Percentiles rank a stretch among this genome's conserved stretches.
phyloP scores from a whole-genome alignment of 2,329 filamentous ascomycete species.

The Xylogone sp. region DNA sequence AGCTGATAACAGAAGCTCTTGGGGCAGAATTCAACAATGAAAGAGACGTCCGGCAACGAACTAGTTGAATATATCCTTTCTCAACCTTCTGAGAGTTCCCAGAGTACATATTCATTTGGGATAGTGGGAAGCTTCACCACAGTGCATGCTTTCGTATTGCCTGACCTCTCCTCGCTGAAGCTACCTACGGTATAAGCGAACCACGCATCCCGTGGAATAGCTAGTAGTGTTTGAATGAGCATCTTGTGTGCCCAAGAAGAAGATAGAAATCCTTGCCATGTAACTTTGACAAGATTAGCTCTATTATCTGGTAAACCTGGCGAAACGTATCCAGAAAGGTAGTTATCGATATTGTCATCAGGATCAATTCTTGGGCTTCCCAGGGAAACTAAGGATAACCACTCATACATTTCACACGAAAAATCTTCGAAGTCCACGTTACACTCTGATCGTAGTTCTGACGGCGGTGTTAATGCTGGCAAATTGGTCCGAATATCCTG shows the following conservation, averaged over 20 bases:
- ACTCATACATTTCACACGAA: slow-evolving; percentile 66
- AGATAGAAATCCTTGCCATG: slow-evolving; percentile 57
- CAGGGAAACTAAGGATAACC: slow-evolving; percentile 65
- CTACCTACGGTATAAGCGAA: slow-evolving; percentile 50
- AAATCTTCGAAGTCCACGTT: slow-evolving; percentile 57
- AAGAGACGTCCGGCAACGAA: slow-evolving; percentile 60
- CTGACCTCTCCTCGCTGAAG: slow-evolving; percentile 42
- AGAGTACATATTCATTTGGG: slow-evolving; percentile 53
- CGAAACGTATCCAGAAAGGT: slow-evolving; percentile 63
- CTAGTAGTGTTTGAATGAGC: slow-evolving; percentile 41
- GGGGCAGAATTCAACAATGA: slow-evolving; percentile 62
- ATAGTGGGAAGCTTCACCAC: slow-evolving; percentile 48
- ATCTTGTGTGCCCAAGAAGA: slow-evolving; percentile 47
- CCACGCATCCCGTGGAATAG: slow-evolving; percentile 46
- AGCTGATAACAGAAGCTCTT: slow-evolving; percentile 77
- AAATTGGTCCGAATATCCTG: slow-evolving; percentile 25
- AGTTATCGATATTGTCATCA: slow-evolving; percentile 60
- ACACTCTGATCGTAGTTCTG: slow-evolving; percentile 29
- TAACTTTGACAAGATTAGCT: slow-evolving; percentile 43
- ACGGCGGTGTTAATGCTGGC: slow-evolving; percentile 23
- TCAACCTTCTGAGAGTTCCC: slow-evolving; percentile 43
- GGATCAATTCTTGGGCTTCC: slow-evolving; percentile 58
- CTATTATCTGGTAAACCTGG: slow-evolving; percentile 33
- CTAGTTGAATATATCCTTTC: slow-evolving; percentile 40
- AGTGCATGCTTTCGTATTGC: slow-evolving; percentile 46